Evolutionary conservation across 768 basidiomycete species (phyloP).

Genomic region (Hortiboletus campestris): DNA sequence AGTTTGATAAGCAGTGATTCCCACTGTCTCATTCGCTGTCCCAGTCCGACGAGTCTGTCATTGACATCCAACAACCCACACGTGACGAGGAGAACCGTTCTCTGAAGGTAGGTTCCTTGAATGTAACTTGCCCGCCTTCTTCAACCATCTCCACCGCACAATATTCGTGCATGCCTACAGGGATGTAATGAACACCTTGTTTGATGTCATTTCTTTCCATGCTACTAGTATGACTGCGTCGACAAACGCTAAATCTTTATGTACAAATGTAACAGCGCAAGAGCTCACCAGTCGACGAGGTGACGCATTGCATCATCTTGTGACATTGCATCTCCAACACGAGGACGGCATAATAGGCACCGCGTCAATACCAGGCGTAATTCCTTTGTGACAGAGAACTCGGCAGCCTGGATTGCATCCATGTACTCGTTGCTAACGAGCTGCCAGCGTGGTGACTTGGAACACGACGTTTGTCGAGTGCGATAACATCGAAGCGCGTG

Average conservation of each 20-base stretch:
- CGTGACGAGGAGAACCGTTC: too few species aligned
- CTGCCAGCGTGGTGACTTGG: neutral
- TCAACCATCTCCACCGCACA: neutral
- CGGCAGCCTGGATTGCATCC: neutral
- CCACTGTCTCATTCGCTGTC: too few species aligned
- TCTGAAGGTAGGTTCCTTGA: too few species aligned
- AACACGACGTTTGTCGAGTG: fast-evolving
- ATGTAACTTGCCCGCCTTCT: too few species aligned
- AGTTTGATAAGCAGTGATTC: too few species aligned
- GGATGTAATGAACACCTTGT: neutral
- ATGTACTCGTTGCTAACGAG: neutral
- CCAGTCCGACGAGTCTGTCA: too few species aligned
- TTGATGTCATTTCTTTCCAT: neutral
- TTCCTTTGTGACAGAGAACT: neutral
- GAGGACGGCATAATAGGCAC: neutral
- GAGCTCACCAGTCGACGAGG: neutral
- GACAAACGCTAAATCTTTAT: neutral
- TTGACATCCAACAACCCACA: too few species aligned
- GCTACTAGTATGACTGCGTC: neutral
- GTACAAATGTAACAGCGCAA: neutral
- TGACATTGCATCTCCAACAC: neutral
- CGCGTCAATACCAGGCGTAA: neutral
- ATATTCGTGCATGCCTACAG: neutral
- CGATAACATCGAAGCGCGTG: neutral
- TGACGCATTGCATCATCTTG: neutral